These are phyloP conservation scores for Epichloe amarillans DNA, from an alignment of 2,329 filamentous ascomycete species.

Conservation along the genomic window DNA sequence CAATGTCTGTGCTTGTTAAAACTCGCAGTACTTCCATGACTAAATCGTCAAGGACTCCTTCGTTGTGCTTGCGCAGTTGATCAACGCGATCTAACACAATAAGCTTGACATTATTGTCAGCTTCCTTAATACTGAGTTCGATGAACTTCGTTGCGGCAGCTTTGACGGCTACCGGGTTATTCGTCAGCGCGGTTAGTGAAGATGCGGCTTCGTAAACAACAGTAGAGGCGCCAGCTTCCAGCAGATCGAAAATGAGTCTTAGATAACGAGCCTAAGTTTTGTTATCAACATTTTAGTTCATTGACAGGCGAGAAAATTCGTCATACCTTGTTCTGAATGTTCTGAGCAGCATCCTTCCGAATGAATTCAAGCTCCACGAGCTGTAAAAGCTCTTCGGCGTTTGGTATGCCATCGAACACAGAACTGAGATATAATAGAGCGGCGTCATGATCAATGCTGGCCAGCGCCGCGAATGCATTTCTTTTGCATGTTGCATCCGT, in stretches of 20 bases:
- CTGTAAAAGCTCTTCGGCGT: slow-evolving; percentile 86
- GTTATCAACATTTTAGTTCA: slow-evolving; percentile 8
- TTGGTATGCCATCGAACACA: slow-evolving; percentile 86
- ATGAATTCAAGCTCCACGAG: slow-evolving; percentile 95
- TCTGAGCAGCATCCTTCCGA: slow-evolving; percentile 89
- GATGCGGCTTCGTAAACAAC: slow-evolving; percentile 97
- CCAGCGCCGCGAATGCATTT: slow-evolving; percentile 87
- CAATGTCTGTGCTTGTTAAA: slow-evolving; percentile 87
- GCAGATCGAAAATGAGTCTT: slow-evolving; percentile 86
- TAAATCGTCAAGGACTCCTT: slow-evolving; percentile 82
- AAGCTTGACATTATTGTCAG: slow-evolving; percentile 98
- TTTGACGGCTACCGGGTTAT: slow-evolving; percentile 94
- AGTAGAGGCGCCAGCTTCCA: slow-evolving; percentile 85
- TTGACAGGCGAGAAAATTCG: slow-evolving; percentile 13
- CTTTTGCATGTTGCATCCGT: slow-evolving; percentile 93
- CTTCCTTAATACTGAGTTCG: slow-evolving; percentile 91
- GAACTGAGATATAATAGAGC: slow-evolving; percentile 76
- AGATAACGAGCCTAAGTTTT: slow-evolving; percentile 63
- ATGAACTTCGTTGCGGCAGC: slow-evolving; percentile 93
- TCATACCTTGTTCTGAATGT: slow-evolving; percentile 79
- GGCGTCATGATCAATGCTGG: slow-evolving; percentile 85
- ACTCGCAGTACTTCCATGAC: slow-evolving; percentile 96
- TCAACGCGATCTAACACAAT: slow-evolving; percentile 94
- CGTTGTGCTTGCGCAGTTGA: slow-evolving; percentile 72
- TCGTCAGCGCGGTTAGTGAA: slow-evolving; percentile 83